phyloP scores from a whole-genome alignment of 495 filamentous ascomycete genomes.

The Coniosporium apollinis region DNA sequence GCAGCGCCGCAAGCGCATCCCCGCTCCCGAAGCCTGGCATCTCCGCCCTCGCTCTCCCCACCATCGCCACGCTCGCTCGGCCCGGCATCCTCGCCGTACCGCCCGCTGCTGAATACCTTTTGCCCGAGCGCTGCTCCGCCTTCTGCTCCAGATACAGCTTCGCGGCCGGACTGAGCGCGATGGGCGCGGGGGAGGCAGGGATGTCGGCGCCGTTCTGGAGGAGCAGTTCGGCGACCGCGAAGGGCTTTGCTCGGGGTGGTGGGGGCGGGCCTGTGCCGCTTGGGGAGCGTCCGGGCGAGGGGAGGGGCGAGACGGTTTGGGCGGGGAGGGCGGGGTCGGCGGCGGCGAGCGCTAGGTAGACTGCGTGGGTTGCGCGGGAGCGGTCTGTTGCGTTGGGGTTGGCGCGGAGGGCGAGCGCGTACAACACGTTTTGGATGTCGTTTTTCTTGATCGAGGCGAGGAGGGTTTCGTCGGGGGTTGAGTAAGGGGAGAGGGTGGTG shows the following conservation, averaged over 20 bases:
- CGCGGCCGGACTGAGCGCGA: constrained; percentile 60
- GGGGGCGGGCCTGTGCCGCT: constrained; percentile 4
- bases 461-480: constrained; percentile 72
- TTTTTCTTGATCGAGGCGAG: constrained; percentile 90
- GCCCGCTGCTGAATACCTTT: neutral
- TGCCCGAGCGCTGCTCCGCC: constrained; percentile 25
- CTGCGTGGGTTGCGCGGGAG: constrained; percentile 67
- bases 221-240: constrained; percentile 81
- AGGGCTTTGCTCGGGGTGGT: constrained; percentile 34
- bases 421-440: constrained; percentile 79
- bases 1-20: constrained; percentile 17
- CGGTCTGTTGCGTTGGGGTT: constrained; percentile 81
- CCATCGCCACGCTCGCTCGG: neutral
- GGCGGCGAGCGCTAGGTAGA: constrained; percentile 86
- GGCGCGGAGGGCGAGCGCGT: constrained; percentile 72
- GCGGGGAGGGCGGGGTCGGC: constrained; percentile 71
- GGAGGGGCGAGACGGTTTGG: constrained; percentile 25
- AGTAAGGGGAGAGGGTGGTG: constrained; percentile 55
- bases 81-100: neutral
- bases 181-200: constrained; percentile 50
- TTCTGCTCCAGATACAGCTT: constrained; percentile 76
- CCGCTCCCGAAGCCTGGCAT: neutral
- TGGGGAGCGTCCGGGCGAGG: constrained; percentile 14
- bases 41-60: neutral
- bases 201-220: constrained; percentile 91